Evolutionary conservation across 2,329 filamentous ascomycete genomes (phyloP), one percentile per base, ranked within the genome.

Genomic region (Fusarium lateritium): DNA sequence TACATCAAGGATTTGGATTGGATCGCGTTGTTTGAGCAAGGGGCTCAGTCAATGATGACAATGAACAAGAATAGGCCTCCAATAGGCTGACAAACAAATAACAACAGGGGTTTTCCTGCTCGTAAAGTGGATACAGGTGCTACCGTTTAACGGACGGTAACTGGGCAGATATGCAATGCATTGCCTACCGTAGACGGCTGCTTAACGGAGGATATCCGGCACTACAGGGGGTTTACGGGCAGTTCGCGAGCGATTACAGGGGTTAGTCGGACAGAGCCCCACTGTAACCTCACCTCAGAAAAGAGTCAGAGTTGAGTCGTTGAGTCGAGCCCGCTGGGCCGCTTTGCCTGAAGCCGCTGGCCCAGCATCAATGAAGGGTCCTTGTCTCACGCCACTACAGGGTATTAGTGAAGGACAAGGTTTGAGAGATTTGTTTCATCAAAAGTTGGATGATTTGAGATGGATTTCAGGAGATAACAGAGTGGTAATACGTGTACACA

Each of bases 101-200:
- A 42, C 13, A 42, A 42, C 21, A 42, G 40, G 40, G 40, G 40
- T 42, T 42, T 42, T 24, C 17, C 15, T 36, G 7, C 13, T 15
- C 26, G 21, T 31, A 31, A 31, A 13, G 47, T 54, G 54, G 42
- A 42, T 28, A 22, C 31, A 15, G 10, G 46, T 31, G n/a, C 47
- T 52, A 69, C 67, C 66, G 67, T 69, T 63, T 67, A 42, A 45
- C 56, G 36, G 52, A 69, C 56, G 47, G 61, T 57, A 38, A 50
- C 54, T 56, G 61, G 49, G 62, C 49, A 51, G 40, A 24, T 19
- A 19, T 14, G 14, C 15, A n/a, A 54, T 45, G 40, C 51, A 54
- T 11, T 13, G 28, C 28, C 28, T 10, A 31, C 9, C 28, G 9
- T 31, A 13, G 28, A 31, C 28, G 13, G 33, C 44, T 39, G 39